Evolutionary conservation across 139 green algal species (phyloP), one percentile per base, ranked within the genome.

Genomic region (Chlorella sp.): DNA sequence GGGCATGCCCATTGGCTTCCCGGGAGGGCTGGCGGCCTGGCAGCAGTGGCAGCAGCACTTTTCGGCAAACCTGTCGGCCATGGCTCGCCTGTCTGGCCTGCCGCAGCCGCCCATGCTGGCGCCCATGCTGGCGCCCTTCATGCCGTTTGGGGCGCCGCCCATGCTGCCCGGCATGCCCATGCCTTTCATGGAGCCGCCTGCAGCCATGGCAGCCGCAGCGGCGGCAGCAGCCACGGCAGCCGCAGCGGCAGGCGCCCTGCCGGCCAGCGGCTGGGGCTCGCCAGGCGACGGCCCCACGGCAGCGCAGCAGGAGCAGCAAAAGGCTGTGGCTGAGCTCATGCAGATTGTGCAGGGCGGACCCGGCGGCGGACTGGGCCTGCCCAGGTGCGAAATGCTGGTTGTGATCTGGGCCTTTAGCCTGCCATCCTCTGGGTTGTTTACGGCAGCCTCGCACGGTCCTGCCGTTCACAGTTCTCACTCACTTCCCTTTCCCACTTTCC

Each of bases 311-410:
- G 67, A 43, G 67, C 67, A 43, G 67, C 30, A 70, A 20, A 34
- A 70, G 8, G 76, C 76, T 26, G 58, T 82, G 56, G 76, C 58
- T 1, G 76, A 82, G 58, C 40, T 82, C 9, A 82, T 82, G 76
- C 76, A 82, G 58, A 82, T 82, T 30, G 56, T 82, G 76, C 76
- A 82, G 56, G 76, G 76, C 8, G 51, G 51, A 11, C 40, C n/a
- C n/a, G 30, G 24, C 14, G 14, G 43, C 13, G 58, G 48, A 28
- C 76, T 73, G 38, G 56, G 56, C 38, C 76, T 72, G 56, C 56
- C 56, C 76, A 82, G 76, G 76, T 73, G 56, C 7, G 40, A 28
- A 14, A 28, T 16, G 5, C 30, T 22, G 3, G 19, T 56, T 40
- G 9, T 58, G 72, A 13, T n/a, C 41, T 77, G 72, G 17, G 72